Base-by-base conservation (phyloP, 108 stramenopile species). In the Stephanodiscus minutulus region DNA sequence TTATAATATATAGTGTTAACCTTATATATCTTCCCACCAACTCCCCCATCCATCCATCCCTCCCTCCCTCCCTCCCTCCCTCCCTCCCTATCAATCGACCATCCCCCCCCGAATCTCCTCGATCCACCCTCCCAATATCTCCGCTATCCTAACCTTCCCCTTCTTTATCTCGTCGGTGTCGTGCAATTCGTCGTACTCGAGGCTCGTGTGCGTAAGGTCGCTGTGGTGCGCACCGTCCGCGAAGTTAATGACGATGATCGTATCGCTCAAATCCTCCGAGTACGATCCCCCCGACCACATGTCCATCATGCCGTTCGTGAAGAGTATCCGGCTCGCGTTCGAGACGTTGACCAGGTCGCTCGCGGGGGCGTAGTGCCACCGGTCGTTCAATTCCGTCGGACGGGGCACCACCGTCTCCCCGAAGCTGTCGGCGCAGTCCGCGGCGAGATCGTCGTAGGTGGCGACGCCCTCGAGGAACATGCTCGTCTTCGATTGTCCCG, bases 221-320 rank as follows among this genome's bases (percentile, higher is more conserved):
- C 67, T 74, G 65, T 91, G 90, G 73, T 94, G 93, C 11, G 93
- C 93, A 7, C 93, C 93, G 70, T 87, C 86, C n/a, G 76, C 82
- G 47, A 94, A 87, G 64, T 94, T 94, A 48, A 94, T 27, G 3
- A 73, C 87, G 8, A 81, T n/a, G 5, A 94, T 54, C 12, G 77
- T 67, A 47, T 83, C 81, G 13, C 80, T 76, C 39, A 82, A 35
- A 28, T 71, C 73, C 56, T 83, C 64, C 41, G 60, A 18, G 36
- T 78, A 68, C 1, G 72, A 72, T 39, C 82, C 85, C n/a, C 80
- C 82, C 20, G 66, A 61, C 88, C 88, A 89, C 48, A 80, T 83
- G 53, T 88, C 85, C 24, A 86, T 77, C 64, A 91, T 61, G 6
- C 90, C 88, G 55, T 89, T 89, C 11, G 87, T 86, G 76, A 93